phyloP scores from a whole-genome alignment of 2,329 filamentous ascomycete species.

The Fusarium temperatum region DNA sequence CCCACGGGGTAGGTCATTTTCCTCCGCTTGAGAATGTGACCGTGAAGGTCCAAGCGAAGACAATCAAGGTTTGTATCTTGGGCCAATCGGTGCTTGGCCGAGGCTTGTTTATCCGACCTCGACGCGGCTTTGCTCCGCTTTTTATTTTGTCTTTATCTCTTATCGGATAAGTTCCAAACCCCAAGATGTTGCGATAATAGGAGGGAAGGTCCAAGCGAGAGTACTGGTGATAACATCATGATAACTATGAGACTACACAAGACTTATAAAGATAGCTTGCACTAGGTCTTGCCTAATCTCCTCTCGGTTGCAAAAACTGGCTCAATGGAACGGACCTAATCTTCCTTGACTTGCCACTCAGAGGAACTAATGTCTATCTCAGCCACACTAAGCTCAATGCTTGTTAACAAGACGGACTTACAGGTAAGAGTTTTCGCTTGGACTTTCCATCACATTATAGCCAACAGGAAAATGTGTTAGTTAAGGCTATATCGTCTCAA shows the following conservation, averaged over 20 bases:
- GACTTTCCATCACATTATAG: background rate
- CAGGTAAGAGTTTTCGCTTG: background rate
- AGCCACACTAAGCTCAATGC: fast-evolving
- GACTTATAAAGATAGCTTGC: background rate
- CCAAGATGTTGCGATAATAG: too few species aligned
- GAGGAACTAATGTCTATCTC: fast-evolving
- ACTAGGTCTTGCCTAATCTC: fast-evolving
- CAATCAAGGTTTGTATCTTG: background rate
- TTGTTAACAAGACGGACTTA: fast-evolving
- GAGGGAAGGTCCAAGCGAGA: background rate
- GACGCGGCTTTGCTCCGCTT: background rate
- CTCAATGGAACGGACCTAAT: background rate
- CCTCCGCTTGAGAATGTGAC: background rate
- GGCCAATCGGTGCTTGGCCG: background rate
- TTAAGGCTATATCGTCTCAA: fast-evolving
- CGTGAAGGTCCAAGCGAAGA: background rate
- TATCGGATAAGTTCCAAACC: background rate
- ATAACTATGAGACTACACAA: background rate
- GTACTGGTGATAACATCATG: background rate
- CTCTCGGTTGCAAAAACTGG: fast-evolving
- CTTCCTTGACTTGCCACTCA: background rate
- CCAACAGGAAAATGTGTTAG: fast-evolving
- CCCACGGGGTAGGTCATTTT: conserved; percentile 1
- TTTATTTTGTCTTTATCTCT: background rate
- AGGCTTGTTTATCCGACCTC: background rate